Base-by-base conservation (phyloP, 2,329 filamentous ascomycete species). In the Fusarium sp. region DNA sequence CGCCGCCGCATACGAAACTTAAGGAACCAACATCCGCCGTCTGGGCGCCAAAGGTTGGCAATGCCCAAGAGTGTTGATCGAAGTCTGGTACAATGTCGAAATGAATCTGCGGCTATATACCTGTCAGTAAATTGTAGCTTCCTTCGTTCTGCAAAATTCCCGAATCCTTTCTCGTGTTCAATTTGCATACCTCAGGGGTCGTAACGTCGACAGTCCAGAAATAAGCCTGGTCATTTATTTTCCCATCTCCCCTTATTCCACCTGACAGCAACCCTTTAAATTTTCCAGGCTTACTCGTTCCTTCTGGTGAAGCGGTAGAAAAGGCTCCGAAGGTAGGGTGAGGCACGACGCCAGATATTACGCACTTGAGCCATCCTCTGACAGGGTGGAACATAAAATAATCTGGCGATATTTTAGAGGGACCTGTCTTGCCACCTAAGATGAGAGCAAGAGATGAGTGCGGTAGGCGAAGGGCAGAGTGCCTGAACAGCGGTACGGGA, bases 401-500 rank as follows among this genome's bases (percentile, higher is more conserved):
- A 11, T 83, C 81, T 6, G 81, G 75, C n/a, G 87, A 85, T 6
- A 88, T 78, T 2, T 76, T 75, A 2, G 82, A 83, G 13, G 82
- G 77, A 3, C 82, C 84, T 1, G 80, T 83, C 76, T 87, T 91
- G 0, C 91, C 91, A 18, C 91, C 91, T 53, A 88, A 81, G 3
- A 92, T 77, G 18, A 94, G 81, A 2, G 86, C 84, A 54, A 83
- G 79, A 61, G 77, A 84, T 6, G 88, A 87, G 39, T 73, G 63
- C 1, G 81, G 81, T 2, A 91, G 73, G 28, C 80, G 79, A 14
- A 89, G 83, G 31, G 90, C 86, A 59, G 88, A 88, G 75, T 98
- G 95, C 52, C 95, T 86, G 79, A 92, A 97, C 24, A 94, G 83
- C 11, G 91, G 86, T n/a, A 82, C 74, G 1, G 91, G 90, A n/a